Evolutionary conservation across 1,139 yeast genomes (phyloP).

Genomic region (Ogataea hybrid): DNA sequence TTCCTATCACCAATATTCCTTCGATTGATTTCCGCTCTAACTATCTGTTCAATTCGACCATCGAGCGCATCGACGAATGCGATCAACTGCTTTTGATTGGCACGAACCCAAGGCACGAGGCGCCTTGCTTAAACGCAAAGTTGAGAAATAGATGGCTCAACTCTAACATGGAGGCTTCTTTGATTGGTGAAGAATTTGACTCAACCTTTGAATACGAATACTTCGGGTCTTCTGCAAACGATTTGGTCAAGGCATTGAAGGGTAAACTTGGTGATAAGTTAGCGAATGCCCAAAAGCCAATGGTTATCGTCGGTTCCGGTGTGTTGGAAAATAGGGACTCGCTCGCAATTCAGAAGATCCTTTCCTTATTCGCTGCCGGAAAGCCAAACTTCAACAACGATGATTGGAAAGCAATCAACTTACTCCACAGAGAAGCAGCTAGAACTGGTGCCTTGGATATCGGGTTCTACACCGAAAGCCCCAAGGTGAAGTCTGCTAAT

Average conservation of each 20-base stretch:
- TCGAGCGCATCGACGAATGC: slow-evolving; percentile 79
- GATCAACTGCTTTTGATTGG: slow-evolving; percentile 79
- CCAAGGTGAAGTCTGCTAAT: slow-evolving; percentile 44
- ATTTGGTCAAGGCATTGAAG: slow-evolving; percentile 56
- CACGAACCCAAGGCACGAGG: slow-evolving; percentile 88
- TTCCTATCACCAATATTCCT: slow-evolving; percentile 51
- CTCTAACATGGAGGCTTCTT: slow-evolving; percentile 59
- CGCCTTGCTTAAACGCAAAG: slow-evolving; percentile 84
- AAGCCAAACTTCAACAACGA: slow-evolving; percentile 62
- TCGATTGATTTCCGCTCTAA: slow-evolving; percentile 74
- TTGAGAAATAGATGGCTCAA: slow-evolving; percentile 82
- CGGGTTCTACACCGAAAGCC: slow-evolving; percentile 64
- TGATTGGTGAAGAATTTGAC: slow-evolving; percentile 75
- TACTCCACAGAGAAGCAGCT: slow-evolving; percentile 84
- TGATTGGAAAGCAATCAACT: slow-evolving; percentile 81
- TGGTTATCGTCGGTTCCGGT: slow-evolving; percentile 82
- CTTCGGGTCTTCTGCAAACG: slow-evolving; percentile 60
- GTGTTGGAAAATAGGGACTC: slow-evolving; percentile 70
- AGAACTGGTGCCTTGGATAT: slow-evolving; percentile 84
- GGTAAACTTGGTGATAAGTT: slow-evolving; percentile 74
- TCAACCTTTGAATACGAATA: slow-evolving; percentile 69
- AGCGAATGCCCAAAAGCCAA: slow-evolving; percentile 66
- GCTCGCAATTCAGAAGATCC: slow-evolving; percentile 55
- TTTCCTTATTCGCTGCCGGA: slow-evolving; percentile 62
- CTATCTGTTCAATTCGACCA: slow-evolving; percentile 77